A percentile compares a stretch with the other conserved stretches of the same genome.
Evolutionary conservation across 768 basidiomycete species (phyloP).

Genomic region (Tulasnella sp.): DNA sequence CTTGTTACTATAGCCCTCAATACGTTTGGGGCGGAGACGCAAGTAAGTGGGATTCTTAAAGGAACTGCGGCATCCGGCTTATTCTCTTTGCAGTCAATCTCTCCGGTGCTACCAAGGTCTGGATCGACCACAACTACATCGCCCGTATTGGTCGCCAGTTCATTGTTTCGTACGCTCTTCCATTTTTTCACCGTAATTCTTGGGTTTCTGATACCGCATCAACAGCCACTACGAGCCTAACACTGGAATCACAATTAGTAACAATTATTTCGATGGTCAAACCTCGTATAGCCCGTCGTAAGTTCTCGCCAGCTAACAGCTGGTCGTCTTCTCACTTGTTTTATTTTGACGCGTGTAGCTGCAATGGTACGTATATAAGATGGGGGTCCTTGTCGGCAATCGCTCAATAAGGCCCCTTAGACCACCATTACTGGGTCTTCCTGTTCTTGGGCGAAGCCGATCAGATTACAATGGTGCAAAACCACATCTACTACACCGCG

Average conservation of each 20-base stretch:
- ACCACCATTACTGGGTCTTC: background rate
- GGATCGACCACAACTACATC: conserved; percentile 5
- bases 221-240: background rate
- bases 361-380: background rate
- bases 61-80: too few species aligned
- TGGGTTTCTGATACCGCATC: background rate
- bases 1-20: background rate
- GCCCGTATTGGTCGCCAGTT: background rate
- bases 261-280: background rate
- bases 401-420: background rate
- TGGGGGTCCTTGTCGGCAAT: background rate
- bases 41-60: background rate
- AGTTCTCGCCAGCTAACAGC: background rate
- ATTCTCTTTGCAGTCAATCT: background rate
- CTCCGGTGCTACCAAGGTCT: background rate
- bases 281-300: background rate
- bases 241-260: background rate
- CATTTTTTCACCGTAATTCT: background rate
- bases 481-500: background rate
- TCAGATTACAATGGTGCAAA: background rate
- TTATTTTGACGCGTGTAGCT: background rate
- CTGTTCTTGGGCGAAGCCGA: background rate
- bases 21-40: background rate
- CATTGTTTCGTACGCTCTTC: background rate
- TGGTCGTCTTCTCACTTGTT: background rate